Percentiles rank a stretch among this genome's conserved stretches.
Conservation (phyloP, 1,284 basidiomycete species). For the Pseudomicrostroma phylloplanum region DNA sequence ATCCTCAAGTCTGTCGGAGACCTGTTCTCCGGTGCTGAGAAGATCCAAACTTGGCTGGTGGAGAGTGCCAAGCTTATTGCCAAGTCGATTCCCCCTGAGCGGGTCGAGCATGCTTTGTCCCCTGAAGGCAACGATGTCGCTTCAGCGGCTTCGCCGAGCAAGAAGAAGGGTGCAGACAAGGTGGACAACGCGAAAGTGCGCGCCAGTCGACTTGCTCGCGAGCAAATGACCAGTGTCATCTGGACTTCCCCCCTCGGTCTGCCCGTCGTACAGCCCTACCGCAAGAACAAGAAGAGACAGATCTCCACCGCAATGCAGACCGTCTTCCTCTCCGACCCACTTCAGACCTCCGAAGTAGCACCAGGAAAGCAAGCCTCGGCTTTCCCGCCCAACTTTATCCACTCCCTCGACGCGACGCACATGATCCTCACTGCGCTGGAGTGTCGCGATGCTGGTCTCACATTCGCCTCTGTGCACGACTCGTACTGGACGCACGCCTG, state of each 20-base stretch:
- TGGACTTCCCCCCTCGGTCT: constrained; percentile 94
- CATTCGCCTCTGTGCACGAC: constrained; percentile 94
- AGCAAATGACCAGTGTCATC: constrained; percentile 91
- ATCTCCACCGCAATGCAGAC: constrained; percentile 72
- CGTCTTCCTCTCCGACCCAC: constrained; percentile 88
- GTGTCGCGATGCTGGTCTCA: constrained; percentile 54
- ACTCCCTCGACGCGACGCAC: constrained; percentile 94
- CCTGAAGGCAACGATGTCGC: background rate
- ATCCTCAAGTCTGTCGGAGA: constrained; percentile 65
- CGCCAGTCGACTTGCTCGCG: constrained; percentile 56
- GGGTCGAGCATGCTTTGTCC: constrained; percentile 54
- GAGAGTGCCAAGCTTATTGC: constrained; percentile 75
- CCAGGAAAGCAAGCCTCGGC: constrained; percentile 83
- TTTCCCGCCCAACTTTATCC: constrained; percentile 98
- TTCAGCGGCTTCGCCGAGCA: background rate
- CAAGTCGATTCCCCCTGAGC: constrained; percentile 74
- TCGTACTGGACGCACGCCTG: constrained; percentile 97
- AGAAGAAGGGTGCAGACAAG: constrained; percentile 8
- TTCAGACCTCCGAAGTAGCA: constrained; percentile 72
- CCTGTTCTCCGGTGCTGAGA: constrained; percentile 81
- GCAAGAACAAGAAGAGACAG: constrained; percentile 72
- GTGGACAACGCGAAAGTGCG: constrained; percentile 78
- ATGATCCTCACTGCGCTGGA: constrained; percentile 97
- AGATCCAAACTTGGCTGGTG: constrained; percentile 87
- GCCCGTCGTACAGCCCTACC: constrained; percentile 93